Evolutionary conservation across 2,329 filamentous ascomycete species (phyloP).

Genomic region (Penicillium freii): DNA sequence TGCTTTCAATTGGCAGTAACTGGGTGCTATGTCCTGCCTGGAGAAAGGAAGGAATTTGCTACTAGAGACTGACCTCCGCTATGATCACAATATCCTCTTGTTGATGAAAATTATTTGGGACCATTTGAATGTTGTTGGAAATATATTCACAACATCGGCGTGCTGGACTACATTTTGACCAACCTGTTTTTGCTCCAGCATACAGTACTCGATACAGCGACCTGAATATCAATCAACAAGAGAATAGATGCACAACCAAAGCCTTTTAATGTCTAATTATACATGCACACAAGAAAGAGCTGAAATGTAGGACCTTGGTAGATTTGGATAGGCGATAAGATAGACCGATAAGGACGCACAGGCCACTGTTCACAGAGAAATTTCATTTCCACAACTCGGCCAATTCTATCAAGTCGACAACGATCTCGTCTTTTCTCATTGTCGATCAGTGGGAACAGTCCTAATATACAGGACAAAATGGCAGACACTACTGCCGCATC

Average conservation of each 20-base stretch:
- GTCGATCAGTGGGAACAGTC: constrained; percentile 1
- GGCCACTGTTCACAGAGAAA: constrained; percentile 34
- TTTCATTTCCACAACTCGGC: constrained; percentile 21
- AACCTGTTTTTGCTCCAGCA: no score
- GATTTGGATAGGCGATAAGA: constrained; percentile 34
- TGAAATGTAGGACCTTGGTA: neutral
- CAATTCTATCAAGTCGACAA: constrained; percentile 10
- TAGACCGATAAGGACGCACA: constrained; percentile 42
- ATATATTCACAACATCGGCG: neutral
- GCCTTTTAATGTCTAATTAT: neutral
- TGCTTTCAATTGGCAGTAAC: neutral
- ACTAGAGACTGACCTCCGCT: neutral
- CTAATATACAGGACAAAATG: constrained; percentile 16
- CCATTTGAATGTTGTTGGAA: neutral
- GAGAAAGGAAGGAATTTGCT: neutral
- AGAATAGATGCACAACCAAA: neutral
- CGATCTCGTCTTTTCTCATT: neutral
- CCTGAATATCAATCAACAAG: neutral
- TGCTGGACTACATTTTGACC: neutral
- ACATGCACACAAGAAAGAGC: neutral
- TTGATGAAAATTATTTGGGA: neutral
- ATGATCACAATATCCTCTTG: neutral
- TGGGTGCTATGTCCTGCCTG: neutral
- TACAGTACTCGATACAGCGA: rapidly evolving
- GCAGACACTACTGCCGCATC: constrained; percentile 21